Base-by-base conservation (phyloP, 106 monocot genomes). In the Acorus calamus region DNA sequence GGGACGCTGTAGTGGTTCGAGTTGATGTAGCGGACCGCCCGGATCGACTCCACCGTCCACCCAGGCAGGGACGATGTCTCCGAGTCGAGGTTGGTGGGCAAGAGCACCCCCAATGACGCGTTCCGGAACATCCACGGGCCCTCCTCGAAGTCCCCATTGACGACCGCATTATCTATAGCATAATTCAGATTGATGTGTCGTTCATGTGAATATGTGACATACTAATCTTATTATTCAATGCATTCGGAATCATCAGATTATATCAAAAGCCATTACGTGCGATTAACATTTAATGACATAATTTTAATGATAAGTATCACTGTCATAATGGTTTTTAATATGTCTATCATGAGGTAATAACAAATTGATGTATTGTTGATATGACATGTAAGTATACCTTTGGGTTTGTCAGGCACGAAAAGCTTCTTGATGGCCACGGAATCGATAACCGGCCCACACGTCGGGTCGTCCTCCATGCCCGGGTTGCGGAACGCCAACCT, bases 381-480 rank as follows among this genome's bases (percentile, higher is more conserved):
- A 28, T 28, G 28, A 28, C 28, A 28, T 28, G 28, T 0, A n/a
- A 53, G 6, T 6, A 3, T 42, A 92, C 82, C 89, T 68, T 84
- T 43, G 14, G 73, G 58, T 44, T 61, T 65, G 50, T 94, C 94
- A 0, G 90, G 96, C 4, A 66, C 66, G 78, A 91, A 91, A 65
- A 91, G 76, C 62, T 96, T 96, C 76, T 96, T 96, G 47, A 96
- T 72, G 50, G 96, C 96, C 3, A 96, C 59, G 50, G 76, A 87
- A 66, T 96, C 96, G 53, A 96, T 67, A 67, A 96, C 77, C 62
- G 96, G 96, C 2, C 96, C 96, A 43, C 96, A 96, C 43, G 86
- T 82, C 14, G 89, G 94, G 11, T 94, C 94, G 3, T 94, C 94
- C 73, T 94, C 94, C 94, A 94, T 89, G 43, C 94, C 94, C 1